Evolutionary conservation across 2,329 filamentous ascomycete genomes (phyloP), one percentile per base, ranked within the genome.

Genomic region (Cladophialophora psammophila): DNA sequence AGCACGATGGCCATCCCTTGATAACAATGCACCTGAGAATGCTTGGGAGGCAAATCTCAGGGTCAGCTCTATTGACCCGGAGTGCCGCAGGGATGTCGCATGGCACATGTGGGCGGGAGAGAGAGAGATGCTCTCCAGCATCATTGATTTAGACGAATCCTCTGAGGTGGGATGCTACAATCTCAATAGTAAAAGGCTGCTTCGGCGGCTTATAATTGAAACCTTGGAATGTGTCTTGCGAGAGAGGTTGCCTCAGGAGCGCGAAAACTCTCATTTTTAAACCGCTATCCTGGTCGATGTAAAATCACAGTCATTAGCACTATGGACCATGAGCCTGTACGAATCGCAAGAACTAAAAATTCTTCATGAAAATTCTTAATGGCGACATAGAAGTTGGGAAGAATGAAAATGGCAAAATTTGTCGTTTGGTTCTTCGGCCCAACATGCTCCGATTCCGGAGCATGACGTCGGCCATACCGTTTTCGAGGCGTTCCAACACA

Each of bases 21-120:
- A 83, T 85, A 64, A 80, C 83, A 2, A 84, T 84, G 81, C 81
- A 86, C 76, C 73, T 86, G 60, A 78, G 83, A 15, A 81, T 86
- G 79, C 74, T 86, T n/a, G 80, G 75, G 4, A 81, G 85, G 71
- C 42, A 50, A 36, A 38, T 63, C 52, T 62, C 40, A 13, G 59
- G 64, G 4, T 12, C 31, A 6, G 59, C 31, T 32, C 64, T 53
- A 38, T 26, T 26, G 26, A 26, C 2, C 26, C 26, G 26, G 26
- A 26, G 26, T 26, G 26, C 26, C 26, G 26, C 26, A 26, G 26
- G 26, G 26, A 26, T 26, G 26, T 26, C 26, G 26, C 26, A 26
- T 26, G 26, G 2, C 26, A 26, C 26, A 26, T 26, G 26, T 12
- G 40, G 40, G 40, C n/a, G 12, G 4, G 40, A n/a, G 12, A 42